Evolutionary conservation across 805 yeast species (phyloP).

Genomic region (Phaffomyces antillensis): DNA sequence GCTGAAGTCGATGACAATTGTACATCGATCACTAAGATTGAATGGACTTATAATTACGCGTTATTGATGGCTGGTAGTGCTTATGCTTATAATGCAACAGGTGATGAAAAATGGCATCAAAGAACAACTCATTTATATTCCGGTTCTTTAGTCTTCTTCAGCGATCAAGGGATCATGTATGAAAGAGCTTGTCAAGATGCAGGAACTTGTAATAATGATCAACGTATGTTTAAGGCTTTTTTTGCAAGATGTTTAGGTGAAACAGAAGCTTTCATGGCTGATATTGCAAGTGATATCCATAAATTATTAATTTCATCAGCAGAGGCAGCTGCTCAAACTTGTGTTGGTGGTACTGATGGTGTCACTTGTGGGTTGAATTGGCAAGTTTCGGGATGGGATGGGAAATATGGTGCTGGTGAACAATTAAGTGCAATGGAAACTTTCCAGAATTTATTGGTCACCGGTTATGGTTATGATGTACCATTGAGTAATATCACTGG

Average conservation of each 20-base stretch:
- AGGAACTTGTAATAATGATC: conserved; percentile 60
- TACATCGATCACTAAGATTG: conserved; percentile 37
- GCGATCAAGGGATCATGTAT: conserved; percentile 39
- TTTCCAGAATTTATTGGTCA: conserved; percentile 43
- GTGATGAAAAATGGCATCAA: conserved; percentile 41
- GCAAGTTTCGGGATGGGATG: conserved; percentile 55
- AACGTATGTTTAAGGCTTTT: conserved; percentile 67
- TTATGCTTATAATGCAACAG: conserved; percentile 57
- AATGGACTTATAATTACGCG: conserved; percentile 72
- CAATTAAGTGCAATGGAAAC: conserved; percentile 70
- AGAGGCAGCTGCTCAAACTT: conserved; percentile 59
- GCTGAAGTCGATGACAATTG: conserved; percentile 45
- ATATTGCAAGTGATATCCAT: conserved; percentile 38
- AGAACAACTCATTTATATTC: conserved; percentile 37
- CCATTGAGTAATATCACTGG: conserved; percentile 49
- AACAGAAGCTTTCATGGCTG: conserved; percentile 44
- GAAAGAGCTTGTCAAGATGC: conserved; percentile 55
- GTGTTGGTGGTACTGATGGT: conserved; percentile 68
- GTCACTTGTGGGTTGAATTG: conserved; percentile 73
- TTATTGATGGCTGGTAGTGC: conserved; percentile 62
- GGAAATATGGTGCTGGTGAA: conserved; percentile 67
- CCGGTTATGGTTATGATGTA: conserved; percentile 23
- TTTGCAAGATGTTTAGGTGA: conserved; percentile 57
- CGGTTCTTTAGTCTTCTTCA: conserved; percentile 43
- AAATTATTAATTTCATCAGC: conserved; percentile 45